Evolutionary conservation across 345 rosid species (phyloP).

Genomic region (Mangifera indica): DNA sequence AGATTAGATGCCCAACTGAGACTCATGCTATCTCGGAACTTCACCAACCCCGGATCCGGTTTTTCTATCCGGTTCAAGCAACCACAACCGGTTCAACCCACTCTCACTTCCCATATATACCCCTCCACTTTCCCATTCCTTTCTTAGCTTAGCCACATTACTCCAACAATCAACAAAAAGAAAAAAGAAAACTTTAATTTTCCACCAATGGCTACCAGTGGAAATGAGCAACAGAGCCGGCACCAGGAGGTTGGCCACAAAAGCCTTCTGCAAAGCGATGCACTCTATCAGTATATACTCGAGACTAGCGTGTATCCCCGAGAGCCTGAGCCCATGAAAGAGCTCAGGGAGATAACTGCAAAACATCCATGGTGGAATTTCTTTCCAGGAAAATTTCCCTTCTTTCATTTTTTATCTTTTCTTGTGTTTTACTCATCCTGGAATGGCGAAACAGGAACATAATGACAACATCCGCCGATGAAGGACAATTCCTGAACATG

Average conservation of each 20-base stretch:
- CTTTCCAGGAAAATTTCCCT: background rate
- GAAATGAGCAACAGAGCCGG: conserved; percentile 22
- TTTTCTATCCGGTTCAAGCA: no score
- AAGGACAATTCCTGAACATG: conserved; percentile 93
- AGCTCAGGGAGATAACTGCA: conserved; percentile 86
- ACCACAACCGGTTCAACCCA: no score
- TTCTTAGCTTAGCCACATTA: no score
- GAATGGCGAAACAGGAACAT: conserved; percentile 57
- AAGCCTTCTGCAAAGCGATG: conserved; percentile 89
- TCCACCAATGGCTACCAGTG: no score
- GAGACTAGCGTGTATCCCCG: conserved; percentile 98
- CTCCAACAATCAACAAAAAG: no score
- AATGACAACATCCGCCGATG: conserved; percentile 97
- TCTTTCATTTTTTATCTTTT: background rate
- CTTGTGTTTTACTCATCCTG: background rate
- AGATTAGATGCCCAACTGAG: no score
- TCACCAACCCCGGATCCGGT: no score
- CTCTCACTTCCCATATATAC: no score
- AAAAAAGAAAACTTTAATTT: no score
- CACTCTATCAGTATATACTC: conserved; percentile 93
- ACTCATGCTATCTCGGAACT: no score
- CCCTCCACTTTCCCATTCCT: no score
- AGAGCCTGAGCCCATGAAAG: conserved; percentile 94
- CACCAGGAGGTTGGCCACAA: conserved; percentile 97
- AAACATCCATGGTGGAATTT: conserved; percentile 83